These are phyloP conservation scores for Cutaneotrichosporon cutaneum DNA, from an alignment of 1,284 basidiomycete species.

Conservation along the genomic window DNA sequence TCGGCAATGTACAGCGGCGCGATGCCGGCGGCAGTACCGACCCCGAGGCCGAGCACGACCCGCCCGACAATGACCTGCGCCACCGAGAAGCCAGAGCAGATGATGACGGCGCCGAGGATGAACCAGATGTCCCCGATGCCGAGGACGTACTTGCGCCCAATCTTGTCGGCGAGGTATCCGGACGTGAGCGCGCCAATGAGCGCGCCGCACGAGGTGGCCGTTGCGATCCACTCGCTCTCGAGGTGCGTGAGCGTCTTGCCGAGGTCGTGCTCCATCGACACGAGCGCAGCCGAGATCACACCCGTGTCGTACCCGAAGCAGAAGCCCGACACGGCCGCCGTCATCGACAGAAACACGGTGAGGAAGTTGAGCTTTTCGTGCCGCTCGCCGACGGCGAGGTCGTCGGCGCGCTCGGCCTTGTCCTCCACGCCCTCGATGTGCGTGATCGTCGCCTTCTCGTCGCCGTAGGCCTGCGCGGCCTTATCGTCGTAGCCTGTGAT, in stretches of 20 bases:
- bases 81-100: slow-evolving; percentile 46
- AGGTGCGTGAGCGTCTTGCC: slow-evolving; percentile 63
- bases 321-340: slow-evolving; percentile 42
- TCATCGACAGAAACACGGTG: slow-evolving; percentile 29
- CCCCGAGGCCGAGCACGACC: slow-evolving; percentile 50
- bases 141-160: slow-evolving; percentile 59
- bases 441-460: slow-evolving; percentile 31
- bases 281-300: slow-evolving; percentile 60
- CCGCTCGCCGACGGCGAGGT: slow-evolving; percentile 33
- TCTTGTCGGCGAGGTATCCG: slow-evolving; percentile 45
- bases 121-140: slow-evolving; percentile 71
- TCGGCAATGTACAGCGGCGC: slow-evolving; percentile 53
- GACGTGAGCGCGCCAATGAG: slow-evolving; percentile 60
- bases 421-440: slow-evolving; percentile 24
- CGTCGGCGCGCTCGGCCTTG: slow-evolving; percentile 19
- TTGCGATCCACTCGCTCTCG: slow-evolving; percentile 78
- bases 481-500: too few species aligned
- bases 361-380: slow-evolving; percentile 36
- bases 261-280: slow-evolving; percentile 68
- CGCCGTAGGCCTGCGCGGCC: slow-evolving; percentile 1
- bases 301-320: slow-evolving; percentile 45
- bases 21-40: slow-evolving; percentile 49
- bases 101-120: slow-evolving; percentile 56
- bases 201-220: slow-evolving; percentile 71
- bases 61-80: slow-evolving; percentile 49